Percentiles rank a stretch among this genome's conserved stretches.
Evolutionary conservation across 2,329 filamentous ascomycete genomes (phyloP).

Genomic region (Cercospora janseana): DNA sequence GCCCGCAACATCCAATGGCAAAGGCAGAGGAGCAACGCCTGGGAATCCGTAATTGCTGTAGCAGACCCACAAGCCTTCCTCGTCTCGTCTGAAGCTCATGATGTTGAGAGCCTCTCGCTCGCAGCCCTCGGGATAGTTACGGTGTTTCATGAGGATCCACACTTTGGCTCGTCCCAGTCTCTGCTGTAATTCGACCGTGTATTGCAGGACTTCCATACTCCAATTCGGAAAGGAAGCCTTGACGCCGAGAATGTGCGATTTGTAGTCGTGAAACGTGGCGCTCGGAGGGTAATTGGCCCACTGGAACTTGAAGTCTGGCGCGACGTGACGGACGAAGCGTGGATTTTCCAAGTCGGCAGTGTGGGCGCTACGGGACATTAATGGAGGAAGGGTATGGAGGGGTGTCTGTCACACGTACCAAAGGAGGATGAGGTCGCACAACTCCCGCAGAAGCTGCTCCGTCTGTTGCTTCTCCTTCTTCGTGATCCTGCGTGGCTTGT

Average conservation of each 20-base stretch:
- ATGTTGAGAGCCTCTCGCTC: slow-evolving; percentile 12
- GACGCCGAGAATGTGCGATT: neutral
- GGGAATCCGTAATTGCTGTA: slow-evolving; percentile 10
- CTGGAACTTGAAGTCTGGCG: slow-evolving; percentile 8
- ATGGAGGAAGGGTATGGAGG: neutral
- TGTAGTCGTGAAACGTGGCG: neutral
- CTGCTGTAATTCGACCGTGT: slow-evolving; percentile 12
- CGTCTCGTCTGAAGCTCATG: slow-evolving; percentile 7
- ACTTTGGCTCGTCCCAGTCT: slow-evolving; percentile 11
- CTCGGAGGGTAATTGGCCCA: neutral
- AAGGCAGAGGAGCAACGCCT: slow-evolving; percentile 15
- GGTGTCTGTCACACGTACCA: neutral
- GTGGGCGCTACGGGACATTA: neutral
- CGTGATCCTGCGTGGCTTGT: slow-evolving; percentile 5
- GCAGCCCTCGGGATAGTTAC: slow-evolving; percentile 7
- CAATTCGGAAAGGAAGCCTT: neutral
- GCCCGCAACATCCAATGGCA: slow-evolving; percentile 7
- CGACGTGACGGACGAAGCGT: neutral
- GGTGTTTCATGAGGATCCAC: slow-evolving; percentile 13
- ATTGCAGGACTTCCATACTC: neutral
- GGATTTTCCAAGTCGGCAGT: neutral
- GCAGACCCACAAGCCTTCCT: slow-evolving; percentile 7
- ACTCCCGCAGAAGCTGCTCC: neutral
- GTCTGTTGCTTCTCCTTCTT: slow-evolving; percentile 9
- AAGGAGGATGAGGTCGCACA: neutral